Evolutionary conservation across 305 asterid species (phyloP).

Genomic region (Fraxinus sp.): DNA sequence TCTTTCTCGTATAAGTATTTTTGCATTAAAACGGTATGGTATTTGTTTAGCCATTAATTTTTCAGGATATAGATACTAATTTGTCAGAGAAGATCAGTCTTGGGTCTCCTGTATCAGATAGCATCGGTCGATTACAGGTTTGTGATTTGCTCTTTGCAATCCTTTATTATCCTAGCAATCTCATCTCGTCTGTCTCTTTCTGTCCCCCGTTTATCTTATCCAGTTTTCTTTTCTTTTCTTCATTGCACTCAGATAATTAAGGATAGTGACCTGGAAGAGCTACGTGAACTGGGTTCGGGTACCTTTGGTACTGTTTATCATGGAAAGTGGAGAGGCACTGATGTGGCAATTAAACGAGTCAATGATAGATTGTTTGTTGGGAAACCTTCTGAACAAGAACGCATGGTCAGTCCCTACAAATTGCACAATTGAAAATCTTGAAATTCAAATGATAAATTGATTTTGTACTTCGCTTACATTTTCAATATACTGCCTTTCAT

Average conservation of each 20-base stretch:
- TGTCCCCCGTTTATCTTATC: not conserved
- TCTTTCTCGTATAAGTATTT: constrained; percentile 3
- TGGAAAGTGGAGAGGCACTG: constrained; percentile 99
- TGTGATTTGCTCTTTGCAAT: constrained; percentile 11
- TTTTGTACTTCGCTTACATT: not conserved
- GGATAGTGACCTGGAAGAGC: constrained; percentile 88
- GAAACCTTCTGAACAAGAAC: constrained; percentile 90
- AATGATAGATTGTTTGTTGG: constrained; percentile 81
- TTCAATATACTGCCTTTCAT: constrained; percentile 13
- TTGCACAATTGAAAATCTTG: constrained; percentile 14
- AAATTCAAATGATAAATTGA: not conserved
- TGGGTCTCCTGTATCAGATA: constrained; percentile 69
- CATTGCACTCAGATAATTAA: constrained; percentile 57
- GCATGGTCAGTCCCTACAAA: constrained; percentile 64
- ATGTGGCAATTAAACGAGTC: constrained; percentile 90
- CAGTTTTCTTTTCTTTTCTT: constrained; percentile 10
- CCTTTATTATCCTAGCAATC: constrained; percentile 3
- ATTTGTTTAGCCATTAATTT: constrained; percentile 21
- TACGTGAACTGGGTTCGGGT: constrained; percentile 92
- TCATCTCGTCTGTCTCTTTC: not conserved
- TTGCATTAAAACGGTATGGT: constrained; percentile 5
- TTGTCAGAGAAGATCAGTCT: constrained; percentile 56
- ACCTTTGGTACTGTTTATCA: constrained; percentile 98
- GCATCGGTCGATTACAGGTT: constrained; percentile 88
- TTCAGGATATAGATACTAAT: constrained; percentile 64